Conservation (phyloP, 441 rosid genomes). For the Arabidopsis hybrid region DNA sequence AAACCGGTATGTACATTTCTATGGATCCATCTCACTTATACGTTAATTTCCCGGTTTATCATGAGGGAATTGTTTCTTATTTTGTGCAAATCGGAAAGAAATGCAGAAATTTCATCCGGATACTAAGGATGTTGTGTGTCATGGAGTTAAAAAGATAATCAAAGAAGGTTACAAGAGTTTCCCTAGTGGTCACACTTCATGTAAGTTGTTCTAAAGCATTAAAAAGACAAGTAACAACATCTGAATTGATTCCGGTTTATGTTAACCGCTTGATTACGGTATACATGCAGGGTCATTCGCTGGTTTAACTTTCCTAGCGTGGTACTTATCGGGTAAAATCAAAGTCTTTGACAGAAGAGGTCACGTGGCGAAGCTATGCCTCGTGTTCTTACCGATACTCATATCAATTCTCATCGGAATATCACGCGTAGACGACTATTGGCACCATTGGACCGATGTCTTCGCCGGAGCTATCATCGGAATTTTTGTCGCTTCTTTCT, state of each 20-base stretch:
- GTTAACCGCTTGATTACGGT: not conserved
- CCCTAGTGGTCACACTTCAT: conserved; percentile 66
- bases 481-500: conserved; percentile 49
- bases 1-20: conserved; percentile 49
- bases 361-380: conserved; percentile 56
- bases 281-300: conserved; percentile 60
- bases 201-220: conserved; percentile 38
- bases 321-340: conserved; percentile 64
- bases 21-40: not conserved
- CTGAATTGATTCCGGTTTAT: not conserved
- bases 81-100: conserved; percentile 25
- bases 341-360: conserved; percentile 57
- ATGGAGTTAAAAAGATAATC: conserved; percentile 48
- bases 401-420: conserved; percentile 52
- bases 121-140: conserved; percentile 54
- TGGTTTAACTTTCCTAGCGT: conserved; percentile 56
- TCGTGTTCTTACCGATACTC: conserved; percentile 53
- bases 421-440: conserved; percentile 60
- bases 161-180: conserved; percentile 68
- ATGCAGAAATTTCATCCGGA: conserved; percentile 45
- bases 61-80: conserved; percentile 8
- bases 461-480: conserved; percentile 59
- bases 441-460: conserved; percentile 73
- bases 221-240: no score
- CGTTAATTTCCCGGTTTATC: not conserved